Evolutionary conservation across 108 stramenopile genomes (phyloP).

Genomic region (Cyclotella sp.): DNA sequence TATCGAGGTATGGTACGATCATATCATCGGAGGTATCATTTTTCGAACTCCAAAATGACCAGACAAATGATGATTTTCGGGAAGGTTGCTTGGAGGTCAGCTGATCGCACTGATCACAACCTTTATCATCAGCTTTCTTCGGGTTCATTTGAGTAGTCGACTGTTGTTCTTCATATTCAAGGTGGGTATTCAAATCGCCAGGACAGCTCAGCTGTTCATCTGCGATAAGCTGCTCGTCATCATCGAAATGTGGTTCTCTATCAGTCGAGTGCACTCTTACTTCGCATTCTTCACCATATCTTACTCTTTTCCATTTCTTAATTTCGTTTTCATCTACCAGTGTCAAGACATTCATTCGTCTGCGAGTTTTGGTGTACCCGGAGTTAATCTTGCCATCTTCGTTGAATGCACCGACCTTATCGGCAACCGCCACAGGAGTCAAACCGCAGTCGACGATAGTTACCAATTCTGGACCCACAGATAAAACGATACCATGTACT

Average conservation of each 20-base stretch:
- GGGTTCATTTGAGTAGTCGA: neutral
- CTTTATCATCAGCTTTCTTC: neutral
- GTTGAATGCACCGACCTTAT: constrained; percentile 35
- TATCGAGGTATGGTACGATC: neutral
- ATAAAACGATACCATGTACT: constrained; percentile 66
- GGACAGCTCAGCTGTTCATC: neutral
- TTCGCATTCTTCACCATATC: constrained; percentile 46
- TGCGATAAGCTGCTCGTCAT: neutral
- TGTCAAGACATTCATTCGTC: constrained; percentile 57
- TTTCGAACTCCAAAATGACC: constrained; percentile 18
- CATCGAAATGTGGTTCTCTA: constrained; percentile 7
- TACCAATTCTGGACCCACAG: constrained; percentile 53
- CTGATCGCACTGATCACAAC: neutral
- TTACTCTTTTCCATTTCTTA: constrained; percentile 55
- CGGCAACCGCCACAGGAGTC: constrained; percentile 32
- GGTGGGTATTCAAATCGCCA: neutral
- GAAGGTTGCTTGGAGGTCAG: neutral
- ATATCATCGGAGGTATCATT: neutral
- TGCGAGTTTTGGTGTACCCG: constrained; percentile 26
- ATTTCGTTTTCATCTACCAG: constrained; percentile 60
- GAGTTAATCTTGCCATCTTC: constrained; percentile 26
- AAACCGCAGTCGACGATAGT: constrained; percentile 68
- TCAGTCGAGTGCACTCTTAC: constrained; percentile 37
- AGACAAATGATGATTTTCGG: constrained; percentile 2
- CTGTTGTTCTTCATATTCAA: constrained; percentile 12